Conservation (phyloP, 768 basidiomycete genomes). For the Calocybe indica region DNA sequence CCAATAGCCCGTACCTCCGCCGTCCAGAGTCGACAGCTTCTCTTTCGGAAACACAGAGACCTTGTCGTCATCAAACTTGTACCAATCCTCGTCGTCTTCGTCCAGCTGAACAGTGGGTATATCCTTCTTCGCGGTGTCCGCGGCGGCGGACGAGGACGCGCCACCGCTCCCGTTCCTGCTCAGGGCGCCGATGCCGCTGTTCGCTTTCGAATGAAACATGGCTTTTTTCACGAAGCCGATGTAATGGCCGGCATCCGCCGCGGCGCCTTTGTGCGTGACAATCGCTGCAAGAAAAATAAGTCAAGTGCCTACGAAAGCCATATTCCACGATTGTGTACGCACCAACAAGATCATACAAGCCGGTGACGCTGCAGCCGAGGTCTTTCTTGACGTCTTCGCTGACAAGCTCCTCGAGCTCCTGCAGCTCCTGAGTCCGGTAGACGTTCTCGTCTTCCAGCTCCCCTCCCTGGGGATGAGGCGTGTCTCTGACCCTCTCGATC, state of each 20-base stretch:
- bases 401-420: constrained; percentile 59
- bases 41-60: constrained; percentile 82
- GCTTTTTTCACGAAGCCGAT: constrained; percentile 87
- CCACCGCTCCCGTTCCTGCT: constrained; percentile 11
- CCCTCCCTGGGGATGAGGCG: constrained; percentile 15
- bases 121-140: constrained; percentile 16
- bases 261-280: constrained; percentile 94
- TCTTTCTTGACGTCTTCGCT: constrained; percentile 59
- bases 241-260: constrained; percentile 94
- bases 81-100: constrained; percentile 82
- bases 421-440: constrained; percentile 58
- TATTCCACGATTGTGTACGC: constrained; percentile 20
- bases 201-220: constrained; percentile 45
- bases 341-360: constrained; percentile 91
- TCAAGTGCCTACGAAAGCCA: neutral
- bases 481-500: constrained; percentile 8
- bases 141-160: constrained; percentile 11
- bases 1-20: constrained; percentile 50
- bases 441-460: constrained; percentile 63
- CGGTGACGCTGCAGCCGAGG: constrained; percentile 68
- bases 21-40: constrained; percentile 79
- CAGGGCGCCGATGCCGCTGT: constrained; percentile 12
- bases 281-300: constrained; percentile 49
- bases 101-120: constrained; percentile 18
- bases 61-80: constrained; percentile 96